phyloP scores from a whole-genome alignment of 495 filamentous ascomycete species.

The Trichoderma erinaceum region DNA sequence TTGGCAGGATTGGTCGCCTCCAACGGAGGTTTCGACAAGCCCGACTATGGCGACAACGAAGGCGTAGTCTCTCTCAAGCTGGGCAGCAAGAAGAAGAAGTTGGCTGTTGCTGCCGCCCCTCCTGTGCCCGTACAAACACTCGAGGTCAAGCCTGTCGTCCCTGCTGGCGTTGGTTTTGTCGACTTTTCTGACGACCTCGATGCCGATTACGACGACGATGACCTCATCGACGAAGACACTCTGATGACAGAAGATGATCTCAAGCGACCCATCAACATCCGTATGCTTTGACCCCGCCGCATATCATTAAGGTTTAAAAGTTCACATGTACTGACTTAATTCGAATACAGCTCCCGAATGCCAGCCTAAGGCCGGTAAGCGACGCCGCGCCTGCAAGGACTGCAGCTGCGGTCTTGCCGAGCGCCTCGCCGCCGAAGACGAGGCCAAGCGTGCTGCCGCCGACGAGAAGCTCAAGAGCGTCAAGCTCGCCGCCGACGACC shows the following conservation, averaged over 20 bases:
- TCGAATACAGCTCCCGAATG: conserved; percentile 68
- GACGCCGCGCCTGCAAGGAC: conserved; percentile 92
- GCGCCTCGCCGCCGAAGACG: conserved; percentile 73
- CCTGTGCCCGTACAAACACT: not conserved
- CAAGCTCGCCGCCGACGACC: conserved; percentile 72
- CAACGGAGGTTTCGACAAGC: conserved; percentile 62
- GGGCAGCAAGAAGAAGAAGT: conserved; percentile 58
- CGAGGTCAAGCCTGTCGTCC: conserved; percentile 3
- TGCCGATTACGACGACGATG: conserved; percentile 57
- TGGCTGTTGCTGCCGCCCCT: conserved; percentile 18
- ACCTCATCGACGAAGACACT: conserved; percentile 84
- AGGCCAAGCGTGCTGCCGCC: conserved; percentile 54
- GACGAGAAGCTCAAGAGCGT: conserved; percentile 47
- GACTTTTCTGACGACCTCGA: conserved; percentile 65
- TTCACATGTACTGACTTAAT: not conserved
- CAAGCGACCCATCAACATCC: conserved; percentile 61
- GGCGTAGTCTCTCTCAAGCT: conserved; percentile 66
- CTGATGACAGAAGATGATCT: conserved; percentile 80
- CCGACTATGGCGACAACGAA: conserved; percentile 54
- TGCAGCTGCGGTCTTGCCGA: conserved; percentile 89
- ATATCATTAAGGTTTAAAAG: not conserved
- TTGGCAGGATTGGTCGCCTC: conserved; percentile 67
- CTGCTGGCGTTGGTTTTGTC: conserved; percentile 61
- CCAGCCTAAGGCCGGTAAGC: conserved; percentile 72
- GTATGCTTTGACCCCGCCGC: conserved; percentile 47